phyloP scores from a whole-genome alignment of 768 basidiomycete species.

The Sutorius australiensis region DNA sequence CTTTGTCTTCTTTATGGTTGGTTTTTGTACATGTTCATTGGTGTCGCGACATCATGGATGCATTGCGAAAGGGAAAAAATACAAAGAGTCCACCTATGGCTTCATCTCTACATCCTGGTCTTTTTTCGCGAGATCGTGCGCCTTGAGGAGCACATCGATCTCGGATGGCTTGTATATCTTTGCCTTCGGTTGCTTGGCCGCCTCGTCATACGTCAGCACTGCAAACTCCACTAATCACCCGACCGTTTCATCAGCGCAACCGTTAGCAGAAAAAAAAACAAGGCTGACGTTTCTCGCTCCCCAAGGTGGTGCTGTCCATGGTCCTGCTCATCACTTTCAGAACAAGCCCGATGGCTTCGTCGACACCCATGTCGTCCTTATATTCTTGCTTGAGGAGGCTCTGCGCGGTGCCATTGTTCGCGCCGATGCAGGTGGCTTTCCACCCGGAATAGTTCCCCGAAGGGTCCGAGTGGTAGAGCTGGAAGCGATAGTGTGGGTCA shows the following conservation, averaged over 20 bases:
- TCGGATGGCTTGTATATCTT: slow-evolving; percentile 90
- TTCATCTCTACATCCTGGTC: slow-evolving; percentile 81
- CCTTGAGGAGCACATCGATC: slow-evolving; percentile 76
- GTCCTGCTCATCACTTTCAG: slow-evolving; percentile 98
- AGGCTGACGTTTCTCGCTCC: slow-evolving; percentile 88
- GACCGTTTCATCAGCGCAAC: background rate
- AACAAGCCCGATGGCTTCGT: slow-evolving; percentile 89
- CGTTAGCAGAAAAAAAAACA: slow-evolving; percentile 21
- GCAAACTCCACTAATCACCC: slow-evolving; percentile 85
- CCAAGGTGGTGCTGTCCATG: slow-evolving; percentile 96
- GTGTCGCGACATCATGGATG: background rate
- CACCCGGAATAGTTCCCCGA: slow-evolving; percentile 98
- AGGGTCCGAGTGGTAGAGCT: slow-evolving; percentile 97
- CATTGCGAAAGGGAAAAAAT: slow-evolving; percentile 1
- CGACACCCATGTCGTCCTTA: slow-evolving; percentile 88
- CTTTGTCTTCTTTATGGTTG: background rate
- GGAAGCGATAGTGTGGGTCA: slow-evolving; percentile 94
- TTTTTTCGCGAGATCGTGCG: slow-evolving; percentile 85
- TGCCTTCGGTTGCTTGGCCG: slow-evolving; percentile 73
- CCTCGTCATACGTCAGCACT: slow-evolving; percentile 80
- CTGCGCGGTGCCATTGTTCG: slow-evolving; percentile 95
- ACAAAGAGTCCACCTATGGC: slow-evolving; percentile 30
- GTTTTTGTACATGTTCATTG: background rate
- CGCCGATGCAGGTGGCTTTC: slow-evolving; percentile 99
- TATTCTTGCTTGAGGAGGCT: slow-evolving; percentile 97